These are phyloP conservation scores for Fomes fomentarius DNA, from an alignment of 1,284 basidiomycete genomes.

Conservation along the genomic window DNA sequence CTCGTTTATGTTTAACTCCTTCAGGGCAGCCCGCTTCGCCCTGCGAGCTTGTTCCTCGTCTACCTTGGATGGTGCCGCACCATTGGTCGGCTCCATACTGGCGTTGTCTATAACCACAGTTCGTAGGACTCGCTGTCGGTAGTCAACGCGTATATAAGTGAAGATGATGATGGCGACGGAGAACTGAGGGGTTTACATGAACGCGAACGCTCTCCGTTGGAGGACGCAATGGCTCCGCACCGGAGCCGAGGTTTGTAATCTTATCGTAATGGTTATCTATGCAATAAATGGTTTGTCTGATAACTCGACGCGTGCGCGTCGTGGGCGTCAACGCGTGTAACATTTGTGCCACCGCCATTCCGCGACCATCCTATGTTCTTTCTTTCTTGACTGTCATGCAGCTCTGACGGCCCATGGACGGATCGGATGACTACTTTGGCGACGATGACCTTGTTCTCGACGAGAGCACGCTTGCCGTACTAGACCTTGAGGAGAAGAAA, in stretches of 20 bases:
- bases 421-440: slow-evolving; percentile 70
- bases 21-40: slow-evolving; percentile 58
- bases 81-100: slow-evolving; percentile 29
- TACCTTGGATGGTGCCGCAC: slow-evolving; percentile 37
- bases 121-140: neutral
- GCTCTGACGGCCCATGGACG: slow-evolving; percentile 46
- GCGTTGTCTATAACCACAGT: neutral
- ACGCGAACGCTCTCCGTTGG: neutral
- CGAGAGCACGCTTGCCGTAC: slow-evolving; percentile 58
- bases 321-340: too few species aligned
- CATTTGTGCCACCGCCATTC: too few species aligned
- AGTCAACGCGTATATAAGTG: neutral
- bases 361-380: slow-evolving; percentile 4
- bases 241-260: too few species aligned
- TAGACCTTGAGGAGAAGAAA: slow-evolving; percentile 63
- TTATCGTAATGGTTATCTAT: too few species aligned
- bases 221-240: too few species aligned
- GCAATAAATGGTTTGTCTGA: too few species aligned
- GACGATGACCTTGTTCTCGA: slow-evolving; percentile 69
- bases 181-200: neutral
- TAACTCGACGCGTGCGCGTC: too few species aligned
- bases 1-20: slow-evolving; percentile 52
- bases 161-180: neutral
- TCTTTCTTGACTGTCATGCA: slow-evolving; percentile 4
- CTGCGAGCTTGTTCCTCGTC: slow-evolving; percentile 69